phyloP scores from a whole-genome alignment of 202 grass and related monocot genomes.

The Tripidium arundinaceum region DNA sequence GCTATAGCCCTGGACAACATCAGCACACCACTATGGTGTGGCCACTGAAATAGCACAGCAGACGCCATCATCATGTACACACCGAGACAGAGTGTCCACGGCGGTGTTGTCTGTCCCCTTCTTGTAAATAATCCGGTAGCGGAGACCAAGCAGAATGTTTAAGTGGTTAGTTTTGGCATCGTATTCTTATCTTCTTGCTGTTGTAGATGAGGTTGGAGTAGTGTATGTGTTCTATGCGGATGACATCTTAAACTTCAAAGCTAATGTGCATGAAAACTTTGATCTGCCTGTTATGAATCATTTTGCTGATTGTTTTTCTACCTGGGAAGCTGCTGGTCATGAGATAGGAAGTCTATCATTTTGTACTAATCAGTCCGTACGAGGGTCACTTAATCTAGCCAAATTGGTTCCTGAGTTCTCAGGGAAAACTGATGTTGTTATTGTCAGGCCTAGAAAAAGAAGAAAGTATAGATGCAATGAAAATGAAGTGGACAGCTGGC shows the following conservation, averaged over 20 bases:
- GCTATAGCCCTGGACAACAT: no score
- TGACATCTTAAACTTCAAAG: constrained; percentile 67
- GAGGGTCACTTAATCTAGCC: constrained; percentile 26
- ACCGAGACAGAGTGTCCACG: no score
- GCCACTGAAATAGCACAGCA: no score
- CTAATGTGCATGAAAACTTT: constrained; percentile 28
- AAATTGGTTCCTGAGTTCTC: constrained; percentile 27
- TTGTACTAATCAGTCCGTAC: constrained; percentile 35
- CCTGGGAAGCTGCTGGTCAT: constrained; percentile 78
- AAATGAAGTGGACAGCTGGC: constrained; percentile 38
- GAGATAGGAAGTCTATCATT: constrained; percentile 62
- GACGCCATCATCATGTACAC: no score
- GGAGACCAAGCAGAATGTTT: constrained; percentile 21
- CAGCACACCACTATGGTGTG: no score
- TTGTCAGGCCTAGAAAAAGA: constrained; percentile 47
- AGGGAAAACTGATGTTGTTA: constrained; percentile 20
- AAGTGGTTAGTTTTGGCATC: constrained; percentile 72
- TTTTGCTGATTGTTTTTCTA: constrained; percentile 47
- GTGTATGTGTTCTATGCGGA: constrained; percentile 64
- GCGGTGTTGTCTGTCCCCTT: no score
- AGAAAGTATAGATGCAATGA: constrained; percentile 31
- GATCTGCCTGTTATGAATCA: constrained; percentile 32
- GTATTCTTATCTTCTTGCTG: constrained; percentile 58
- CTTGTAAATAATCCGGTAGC: no score
- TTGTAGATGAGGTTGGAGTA: constrained; percentile 71